phyloP scores from a whole-genome alignment of 768 basidiomycete species.

The Russula abietina region DNA sequence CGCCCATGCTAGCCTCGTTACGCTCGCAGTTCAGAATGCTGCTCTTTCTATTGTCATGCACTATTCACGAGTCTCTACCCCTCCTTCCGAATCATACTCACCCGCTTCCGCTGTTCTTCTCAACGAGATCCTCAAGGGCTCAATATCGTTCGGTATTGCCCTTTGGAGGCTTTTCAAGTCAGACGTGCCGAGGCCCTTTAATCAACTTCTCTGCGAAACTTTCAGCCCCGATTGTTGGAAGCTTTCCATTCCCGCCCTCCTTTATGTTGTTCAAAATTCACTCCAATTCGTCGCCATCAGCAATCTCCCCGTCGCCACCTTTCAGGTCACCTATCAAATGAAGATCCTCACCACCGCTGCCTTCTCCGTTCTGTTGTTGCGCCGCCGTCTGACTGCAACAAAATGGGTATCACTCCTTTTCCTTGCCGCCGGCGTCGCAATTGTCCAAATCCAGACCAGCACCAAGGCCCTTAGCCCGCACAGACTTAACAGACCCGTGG shows the following conservation, averaged over 20 bases:
- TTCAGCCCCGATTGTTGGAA: slow-evolving; percentile 96
- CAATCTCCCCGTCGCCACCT: slow-evolving; percentile 94
- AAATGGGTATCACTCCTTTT: slow-evolving; percentile 90
- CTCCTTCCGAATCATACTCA: slow-evolving; percentile 76
- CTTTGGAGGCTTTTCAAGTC: slow-evolving; percentile 36
- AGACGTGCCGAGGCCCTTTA: slow-evolving; percentile 36
- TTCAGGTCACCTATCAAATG: slow-evolving; percentile 98
- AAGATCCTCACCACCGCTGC: slow-evolving; percentile 96
- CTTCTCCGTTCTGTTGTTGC: slow-evolving; percentile 79
- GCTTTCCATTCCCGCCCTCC: slow-evolving; percentile 90
- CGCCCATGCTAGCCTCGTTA: slow-evolving; percentile 51
- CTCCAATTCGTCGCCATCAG: slow-evolving; percentile 95
- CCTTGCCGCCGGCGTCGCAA: slow-evolving; percentile 86
- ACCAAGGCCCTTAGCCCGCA: slow-evolving; percentile 30
- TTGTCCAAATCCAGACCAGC: slow-evolving; percentile 86
- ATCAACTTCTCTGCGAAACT: slow-evolving; percentile 60
- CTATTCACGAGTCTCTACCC: slow-evolving; percentile 88
- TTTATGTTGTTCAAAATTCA: slow-evolving; percentile 94
- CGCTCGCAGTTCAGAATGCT: slow-evolving; percentile 91
- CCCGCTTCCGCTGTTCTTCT: slow-evolving; percentile 91
- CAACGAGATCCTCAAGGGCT: slow-evolving; percentile 90
- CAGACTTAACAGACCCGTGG: slow-evolving; percentile 41
- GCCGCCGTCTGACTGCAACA: slow-evolving; percentile 58
- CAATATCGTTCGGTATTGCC: slow-evolving; percentile 87
- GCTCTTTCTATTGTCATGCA: slow-evolving; percentile 97